Evolutionary conservation across 2,329 filamentous ascomycete genomes (phyloP).

Genomic region (Colletotrichum melonis): DNA sequence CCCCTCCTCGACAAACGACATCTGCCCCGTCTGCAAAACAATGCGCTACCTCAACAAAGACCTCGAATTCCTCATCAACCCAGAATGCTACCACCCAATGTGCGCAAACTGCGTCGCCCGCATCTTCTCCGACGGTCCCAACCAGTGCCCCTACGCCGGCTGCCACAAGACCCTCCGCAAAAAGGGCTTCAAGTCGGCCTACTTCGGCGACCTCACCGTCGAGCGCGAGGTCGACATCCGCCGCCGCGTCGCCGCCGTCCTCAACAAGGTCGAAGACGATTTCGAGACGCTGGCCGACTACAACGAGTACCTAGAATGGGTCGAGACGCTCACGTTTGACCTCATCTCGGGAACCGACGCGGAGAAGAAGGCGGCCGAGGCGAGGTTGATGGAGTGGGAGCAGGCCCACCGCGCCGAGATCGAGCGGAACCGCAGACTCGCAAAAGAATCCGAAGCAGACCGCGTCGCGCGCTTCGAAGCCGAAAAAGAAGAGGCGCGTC

Average conservation of each 20-base stretch:
- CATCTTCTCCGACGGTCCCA: slow-evolving; percentile 91
- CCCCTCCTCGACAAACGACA: slow-evolving; percentile 65
- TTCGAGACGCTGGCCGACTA: slow-evolving; percentile 86
- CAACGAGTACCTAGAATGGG: slow-evolving; percentile 94
- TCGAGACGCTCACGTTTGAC: slow-evolving; percentile 91
- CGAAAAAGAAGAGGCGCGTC: slow-evolving; percentile 74
- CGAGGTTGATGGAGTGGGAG: slow-evolving; percentile 70
- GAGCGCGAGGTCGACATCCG: slow-evolving; percentile 96
- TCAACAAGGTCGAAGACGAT: slow-evolving; percentile 91
- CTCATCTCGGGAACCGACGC: slow-evolving; percentile 79
- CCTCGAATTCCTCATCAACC: slow-evolving; percentile 96
- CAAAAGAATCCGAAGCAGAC: slow-evolving; percentile 66
- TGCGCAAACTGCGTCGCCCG: slow-evolving; percentile 95
- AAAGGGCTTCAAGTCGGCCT: slow-evolving; percentile 85
- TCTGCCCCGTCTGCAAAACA: slow-evolving; percentile 97
- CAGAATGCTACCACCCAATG: slow-evolving; percentile 99
- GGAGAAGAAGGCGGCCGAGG: slow-evolving; percentile 62
- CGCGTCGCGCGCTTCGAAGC: slow-evolving; percentile 66
- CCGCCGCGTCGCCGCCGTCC: slow-evolving; percentile 79
- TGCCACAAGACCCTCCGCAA: slow-evolving; percentile 90
- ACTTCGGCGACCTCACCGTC: slow-evolving; percentile 87
- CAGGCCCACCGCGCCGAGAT: slow-evolving; percentile 77
- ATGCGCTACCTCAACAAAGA: slow-evolving; percentile 94
- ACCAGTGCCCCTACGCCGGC: slow-evolving; percentile 89
- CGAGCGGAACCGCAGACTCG: slow-evolving; percentile 68